These are phyloP conservation scores for Pisolithus microcarpus DNA, from an alignment of 768 basidiomycete species.

Conservation along the genomic window DNA sequence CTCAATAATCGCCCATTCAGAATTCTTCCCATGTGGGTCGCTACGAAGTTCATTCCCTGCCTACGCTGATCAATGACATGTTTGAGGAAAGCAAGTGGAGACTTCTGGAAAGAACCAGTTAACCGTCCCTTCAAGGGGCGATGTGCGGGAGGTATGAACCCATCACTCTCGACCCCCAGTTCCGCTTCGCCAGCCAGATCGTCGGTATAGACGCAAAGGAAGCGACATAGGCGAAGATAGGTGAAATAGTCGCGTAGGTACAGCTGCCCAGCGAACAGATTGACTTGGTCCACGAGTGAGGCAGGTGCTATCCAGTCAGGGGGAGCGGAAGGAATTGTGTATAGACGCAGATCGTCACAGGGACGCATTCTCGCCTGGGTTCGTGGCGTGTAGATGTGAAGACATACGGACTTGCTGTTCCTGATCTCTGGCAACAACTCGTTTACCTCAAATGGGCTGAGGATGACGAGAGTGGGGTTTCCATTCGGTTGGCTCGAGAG, in stretches of 20 bases:
- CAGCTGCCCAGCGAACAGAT: constrained; percentile 28
- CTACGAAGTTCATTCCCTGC: too few species aligned
- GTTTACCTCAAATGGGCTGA: constrained; percentile 39
- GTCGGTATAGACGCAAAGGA: constrained; percentile 19
- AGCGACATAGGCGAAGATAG: constrained; percentile 21
- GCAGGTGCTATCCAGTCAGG: background rate
- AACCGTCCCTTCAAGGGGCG: too few species aligned
- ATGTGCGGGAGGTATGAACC: constrained; percentile 1
- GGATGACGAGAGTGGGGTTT: constrained; percentile 22
- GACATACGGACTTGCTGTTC: constrained; percentile 8
- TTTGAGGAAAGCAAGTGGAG: too few species aligned
- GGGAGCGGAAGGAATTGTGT: constrained; percentile 18
- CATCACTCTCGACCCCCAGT: constrained; percentile 8
- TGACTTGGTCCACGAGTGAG: constrained; percentile 16
- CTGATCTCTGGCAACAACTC: background rate
- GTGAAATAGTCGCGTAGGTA: constrained; percentile 22
- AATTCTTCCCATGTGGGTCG: too few species aligned
- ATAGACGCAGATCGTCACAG: constrained; percentile 31
- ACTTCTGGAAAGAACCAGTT: too few species aligned
- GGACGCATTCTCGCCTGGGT: constrained; percentile 17
- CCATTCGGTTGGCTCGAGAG: constrained; percentile 6
- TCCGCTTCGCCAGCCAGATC: constrained; percentile 8
- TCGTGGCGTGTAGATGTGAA: constrained; percentile 19
- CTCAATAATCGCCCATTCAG: too few species aligned
- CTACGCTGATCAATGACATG: too few species aligned